These are phyloP conservation scores for Pholiota microspora DNA, from an alignment of 768 basidiomycete species.

Conservation along the genomic window DNA sequence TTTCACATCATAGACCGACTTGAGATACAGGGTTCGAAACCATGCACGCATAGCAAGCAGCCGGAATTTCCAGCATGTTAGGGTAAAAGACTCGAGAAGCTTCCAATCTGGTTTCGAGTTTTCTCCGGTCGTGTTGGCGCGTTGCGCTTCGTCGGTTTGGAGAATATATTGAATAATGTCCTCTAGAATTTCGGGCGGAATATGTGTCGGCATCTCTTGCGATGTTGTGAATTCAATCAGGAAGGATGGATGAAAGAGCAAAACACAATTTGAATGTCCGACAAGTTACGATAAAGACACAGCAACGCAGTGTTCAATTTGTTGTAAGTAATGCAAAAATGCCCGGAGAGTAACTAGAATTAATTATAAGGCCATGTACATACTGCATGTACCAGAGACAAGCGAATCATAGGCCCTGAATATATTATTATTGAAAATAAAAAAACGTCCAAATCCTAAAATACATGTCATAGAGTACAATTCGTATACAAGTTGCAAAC, in stretches of 20 bases:
- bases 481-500: not conserved
- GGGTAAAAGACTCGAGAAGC: conserved; percentile 25
- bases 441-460: not conserved
- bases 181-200: conserved; percentile 33
- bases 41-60: conserved; percentile 27
- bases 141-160: conserved; percentile 2
- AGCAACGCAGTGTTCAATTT: too few species aligned
- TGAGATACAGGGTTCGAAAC: conserved; percentile 30
- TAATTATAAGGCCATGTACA: too few species aligned
- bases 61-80: conserved; percentile 29
- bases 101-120: conserved; percentile 27
- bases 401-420: too few species aligned
- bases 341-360: too few species aligned
- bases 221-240: not conserved
- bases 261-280: not conserved
- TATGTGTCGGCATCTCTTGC: not conserved
- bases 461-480: not conserved
- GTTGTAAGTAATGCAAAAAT: too few species aligned
- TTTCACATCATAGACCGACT: conserved; percentile 20
- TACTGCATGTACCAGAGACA: too few species aligned
- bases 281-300: too few species aligned
- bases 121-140: conserved; percentile 13
- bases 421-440: too few species aligned
- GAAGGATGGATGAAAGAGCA: not conserved
- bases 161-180: conserved; percentile 29